Evolutionary conservation across 306 rosid species (phyloP), one percentile per base, ranked within the genome.

Genomic region (Echinosophora koreensis): DNA sequence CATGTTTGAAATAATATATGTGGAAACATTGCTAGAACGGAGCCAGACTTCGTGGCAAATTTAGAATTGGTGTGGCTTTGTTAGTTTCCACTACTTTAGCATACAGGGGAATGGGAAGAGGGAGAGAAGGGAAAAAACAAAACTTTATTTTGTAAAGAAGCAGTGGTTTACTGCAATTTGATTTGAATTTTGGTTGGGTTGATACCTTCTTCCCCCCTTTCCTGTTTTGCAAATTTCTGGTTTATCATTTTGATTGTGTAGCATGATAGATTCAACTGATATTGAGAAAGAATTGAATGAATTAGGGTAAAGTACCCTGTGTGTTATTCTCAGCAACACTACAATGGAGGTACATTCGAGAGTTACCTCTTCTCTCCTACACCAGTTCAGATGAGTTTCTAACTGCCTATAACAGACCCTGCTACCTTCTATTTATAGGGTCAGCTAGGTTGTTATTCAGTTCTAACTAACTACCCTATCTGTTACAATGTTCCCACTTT

Each of bases 111-210:
- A 34, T 52, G 78, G 22, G 56, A 76, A 55, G 60, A 49, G 11
- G 47, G 41, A 17, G 32, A 17, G 69, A 63, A 52, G 10, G 66
- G 12, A 52, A 8, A 62, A 63, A 81, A 18, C 18, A 52, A 5
- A 76, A 44, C 28, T 14, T 6, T 47, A 50, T 28, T 46, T 66
- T 62, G 16, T 15, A 13, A 34, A 2, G 1, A 30, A 7, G 34
- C 5, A 37, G 50, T 64, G 44, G 30, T 35, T 54, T 41, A 52
- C 17, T 67, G n/a, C 47, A 32, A 17, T 64, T 4, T 39, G 55
- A 64, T 76, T 37, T 76, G 73, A 54, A 37, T 51, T 5, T 64
- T 74, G 50, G 44, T 11, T 30, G n/a, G n/a, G 32, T 50, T 69
- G 61, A 50, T 69, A 9, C 3, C 12, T n/a, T 51, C 0, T 6